A percentile compares a stretch with the other conserved stretches of the same genome.
Evolutionary conservation across 2,329 filamentous ascomycete species (phyloP).

Genomic region (Talaromyces atroroseus): DNA sequence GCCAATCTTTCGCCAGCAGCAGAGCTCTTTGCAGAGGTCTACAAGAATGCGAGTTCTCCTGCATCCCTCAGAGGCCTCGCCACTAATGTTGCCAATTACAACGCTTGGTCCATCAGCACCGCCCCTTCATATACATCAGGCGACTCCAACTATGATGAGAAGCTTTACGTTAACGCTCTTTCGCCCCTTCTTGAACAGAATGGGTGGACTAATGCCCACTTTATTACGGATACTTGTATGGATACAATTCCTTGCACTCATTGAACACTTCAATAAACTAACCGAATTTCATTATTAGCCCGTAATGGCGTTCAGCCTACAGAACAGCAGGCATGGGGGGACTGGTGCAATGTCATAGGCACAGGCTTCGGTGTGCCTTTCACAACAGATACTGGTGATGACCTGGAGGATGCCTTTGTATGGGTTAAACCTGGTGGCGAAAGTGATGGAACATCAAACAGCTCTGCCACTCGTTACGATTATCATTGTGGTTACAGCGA

Average conservation of each 20-base stretch:
- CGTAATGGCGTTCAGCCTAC: conserved; percentile 60
- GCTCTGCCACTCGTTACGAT: conserved; percentile 48
- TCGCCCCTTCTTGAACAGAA: conserved; percentile 42
- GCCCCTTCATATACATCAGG: conserved; percentile 42
- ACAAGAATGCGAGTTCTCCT: conserved; percentile 44
- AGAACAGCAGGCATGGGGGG: conserved; percentile 52
- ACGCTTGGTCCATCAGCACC: conserved; percentile 45
- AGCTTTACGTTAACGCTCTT: conserved; percentile 48
- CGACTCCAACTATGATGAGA: conserved; percentile 50
- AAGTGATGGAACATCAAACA: conserved; percentile 48
- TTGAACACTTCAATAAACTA: background rate
- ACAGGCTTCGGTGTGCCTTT: conserved; percentile 63
- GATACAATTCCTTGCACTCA: background rate
- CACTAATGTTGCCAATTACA: conserved; percentile 57
- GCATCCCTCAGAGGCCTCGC: conserved; percentile 48
- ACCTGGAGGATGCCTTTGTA: conserved; percentile 60
- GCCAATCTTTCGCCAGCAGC: conserved; percentile 53
- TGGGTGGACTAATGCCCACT: conserved; percentile 49
- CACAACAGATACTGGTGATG: conserved; percentile 55
- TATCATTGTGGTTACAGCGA: conserved; percentile 50
- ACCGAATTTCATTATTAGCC: conserved; percentile 26
- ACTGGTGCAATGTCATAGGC: conserved; percentile 63
- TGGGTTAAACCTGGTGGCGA: conserved; percentile 65
- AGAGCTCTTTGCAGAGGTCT: conserved; percentile 44
- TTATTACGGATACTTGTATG: conserved; percentile 50